A percentile compares a stretch with the other conserved stretches of the same genome.
These are phyloP conservation scores for Dendryphion nanum DNA, from an alignment of 2,329 filamentous ascomycete species.

Conservation along the genomic window DNA sequence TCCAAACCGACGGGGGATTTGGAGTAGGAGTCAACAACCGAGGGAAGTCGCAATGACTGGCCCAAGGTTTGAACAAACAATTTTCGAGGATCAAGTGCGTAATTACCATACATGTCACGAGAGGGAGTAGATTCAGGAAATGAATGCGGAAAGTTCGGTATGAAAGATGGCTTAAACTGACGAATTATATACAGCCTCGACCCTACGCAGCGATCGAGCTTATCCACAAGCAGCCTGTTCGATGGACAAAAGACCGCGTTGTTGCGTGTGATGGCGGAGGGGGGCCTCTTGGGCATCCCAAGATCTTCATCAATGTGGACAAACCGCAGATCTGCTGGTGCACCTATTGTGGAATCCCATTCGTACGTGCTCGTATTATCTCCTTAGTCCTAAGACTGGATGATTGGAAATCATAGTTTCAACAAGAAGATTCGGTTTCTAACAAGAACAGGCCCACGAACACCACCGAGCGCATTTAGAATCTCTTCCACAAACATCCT, in stretches of 20 bases:
- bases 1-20: conserved; percentile 78
- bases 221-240: conserved; percentile 92
- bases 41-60: conserved; percentile 84
- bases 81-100: conserved; percentile 85
- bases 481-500: conserved; percentile 75
- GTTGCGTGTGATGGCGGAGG: conserved; percentile 92
- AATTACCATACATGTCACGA: neutral
- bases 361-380: conserved; percentile 59
- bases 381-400: neutral
- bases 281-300: conserved; percentile 84
- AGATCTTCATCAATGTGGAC: conserved; percentile 96
- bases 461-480: conserved; percentile 83
- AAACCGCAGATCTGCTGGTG: conserved; percentile 91
- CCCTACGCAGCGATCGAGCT: conserved; percentile 89
- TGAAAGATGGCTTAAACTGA: neutral
- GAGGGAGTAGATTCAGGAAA: neutral
- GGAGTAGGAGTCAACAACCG: conserved; percentile 83
- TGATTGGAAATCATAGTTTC: too few relatives aligned
- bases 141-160: neutral
- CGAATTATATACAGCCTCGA: conserved; percentile 64
- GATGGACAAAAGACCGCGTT: conserved; percentile 79
- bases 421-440: neutral
- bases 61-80: conserved; percentile 95
- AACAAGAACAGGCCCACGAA: conserved; percentile 70
- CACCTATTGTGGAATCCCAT: conserved; percentile 91